Base-by-base conservation (phyloP, 2,329 filamentous ascomycete genomes). In the Madurella mycetomatis region DNA sequence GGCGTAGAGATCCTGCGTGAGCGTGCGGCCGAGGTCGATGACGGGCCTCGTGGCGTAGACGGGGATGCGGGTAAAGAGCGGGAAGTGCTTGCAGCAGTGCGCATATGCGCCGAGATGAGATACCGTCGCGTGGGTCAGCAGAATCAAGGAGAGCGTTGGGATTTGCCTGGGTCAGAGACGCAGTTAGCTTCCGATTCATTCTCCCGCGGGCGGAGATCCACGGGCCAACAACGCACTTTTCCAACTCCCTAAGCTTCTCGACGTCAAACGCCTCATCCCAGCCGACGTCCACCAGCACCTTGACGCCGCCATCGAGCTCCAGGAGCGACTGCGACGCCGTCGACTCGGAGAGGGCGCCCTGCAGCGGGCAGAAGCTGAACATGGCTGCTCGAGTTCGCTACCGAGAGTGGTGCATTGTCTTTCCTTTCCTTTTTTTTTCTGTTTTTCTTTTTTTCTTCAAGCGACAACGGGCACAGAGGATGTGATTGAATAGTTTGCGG, bases 81-180 rank as follows among this genome's bases (percentile, higher is more conserved):
- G 91, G 59, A 97, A 88, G 70, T 96, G 87, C 72, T 96, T 96
- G 84, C 94, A 97, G 76, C 92, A 96, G 71, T 97, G 92, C 42
- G 90, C 92, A 70, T 90, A 96, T 55, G 94, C 94, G 62, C 90
- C 92, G 53, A 99, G 82, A 73, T 99, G 94, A 49, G 90, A 85
- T 49, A 90, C 82, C 0, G 92, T 99, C 58, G 94, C 89, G 70
- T 99, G 94, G 1, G 94, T 99, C 62, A 99, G 81, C 41, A 99
- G 88, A 65, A 99, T 87, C 63, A 99, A 80, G 2, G 94, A 97
- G 42, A 99, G 80, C 0, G 92, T 95, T 18, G 92, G 89, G 9
- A 95, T 84, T 76, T 95, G 89, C 76, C 90, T 94, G 62, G 18
- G 56, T 34, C n/a, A 17, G 32, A 25, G 51, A 66, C 50, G 65